These are phyloP conservation scores for Cucurbitaria berberidis DNA, from an alignment of 2,329 filamentous ascomycete genomes.

Conservation along the genomic window DNA sequence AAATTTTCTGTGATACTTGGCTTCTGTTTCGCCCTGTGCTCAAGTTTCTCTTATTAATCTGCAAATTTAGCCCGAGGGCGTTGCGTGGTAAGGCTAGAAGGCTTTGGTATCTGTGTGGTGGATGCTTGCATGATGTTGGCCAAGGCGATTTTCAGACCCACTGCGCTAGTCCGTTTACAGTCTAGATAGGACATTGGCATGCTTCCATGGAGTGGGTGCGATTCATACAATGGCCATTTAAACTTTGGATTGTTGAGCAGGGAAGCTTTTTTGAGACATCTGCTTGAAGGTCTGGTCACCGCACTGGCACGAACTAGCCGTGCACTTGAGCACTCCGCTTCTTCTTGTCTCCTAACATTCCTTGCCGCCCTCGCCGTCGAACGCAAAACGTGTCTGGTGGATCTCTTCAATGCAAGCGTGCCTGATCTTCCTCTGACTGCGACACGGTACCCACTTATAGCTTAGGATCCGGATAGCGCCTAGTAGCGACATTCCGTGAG, in stretches of 20 bases:
- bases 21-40: slow-evolving; percentile 16
- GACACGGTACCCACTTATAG: slow-evolving; percentile 15
- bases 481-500: slow-evolving; percentile 24
- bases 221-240: slow-evolving; percentile 7
- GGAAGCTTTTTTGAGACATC: slow-evolving; percentile 13
- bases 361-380: slow-evolving; percentile 7
- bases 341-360: background rate
- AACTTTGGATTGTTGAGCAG: slow-evolving; percentile 6
- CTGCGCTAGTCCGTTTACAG: slow-evolving; percentile 4
- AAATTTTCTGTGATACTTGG: slow-evolving; percentile 17
- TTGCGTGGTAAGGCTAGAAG: slow-evolving; percentile 27
- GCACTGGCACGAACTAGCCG: background rate
- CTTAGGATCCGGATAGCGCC: slow-evolving; percentile 18
- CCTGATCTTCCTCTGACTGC: slow-evolving; percentile 25
- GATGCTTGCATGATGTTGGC: slow-evolving; percentile 29
- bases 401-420: slow-evolving; percentile 26
- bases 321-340: background rate
- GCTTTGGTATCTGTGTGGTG: slow-evolving; percentile 29
- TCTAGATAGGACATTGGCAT: slow-evolving; percentile 8
- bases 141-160: slow-evolving; percentile 29
- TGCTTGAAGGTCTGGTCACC: slow-evolving; percentile 12
- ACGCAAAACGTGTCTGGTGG: slow-evolving; percentile 29
- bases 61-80: slow-evolving; percentile 18
- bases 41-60: slow-evolving; percentile 35
- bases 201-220: too few relatives aligned